These are phyloP conservation scores for Acer campestre DNA, from an alignment of 345 rosid species.

Conservation along the genomic window DNA sequence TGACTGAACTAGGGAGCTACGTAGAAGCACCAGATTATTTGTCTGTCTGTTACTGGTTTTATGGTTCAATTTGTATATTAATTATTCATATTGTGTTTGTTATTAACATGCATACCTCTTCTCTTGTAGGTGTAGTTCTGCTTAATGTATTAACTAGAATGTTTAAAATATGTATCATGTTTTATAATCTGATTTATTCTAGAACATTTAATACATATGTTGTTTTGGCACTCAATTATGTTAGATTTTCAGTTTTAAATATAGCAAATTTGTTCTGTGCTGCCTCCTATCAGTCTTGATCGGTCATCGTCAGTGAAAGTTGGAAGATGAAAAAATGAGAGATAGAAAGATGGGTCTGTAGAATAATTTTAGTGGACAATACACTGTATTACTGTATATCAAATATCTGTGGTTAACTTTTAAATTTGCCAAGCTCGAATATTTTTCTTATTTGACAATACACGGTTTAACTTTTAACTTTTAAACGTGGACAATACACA, in stretches of 20 bases:
- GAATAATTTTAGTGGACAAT: constrained; percentile 1
- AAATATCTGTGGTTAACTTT: constrained; percentile 16
- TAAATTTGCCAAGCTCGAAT: too few relatives aligned
- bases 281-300: not conserved
- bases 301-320: not conserved
- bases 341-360: constrained; percentile 8
- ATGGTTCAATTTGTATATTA: constrained; percentile 42
- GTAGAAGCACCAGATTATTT: constrained; percentile 27
- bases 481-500: too few relatives aligned
- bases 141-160: constrained; percentile 23
- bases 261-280: not conserved
- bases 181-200: constrained; percentile 22
- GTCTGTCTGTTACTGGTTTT: constrained; percentile 25
- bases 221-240: constrained; percentile 7
- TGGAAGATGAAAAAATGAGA: constrained; percentile 3
- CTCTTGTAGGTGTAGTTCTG: constrained; percentile 24
- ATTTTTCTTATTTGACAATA: too few relatives aligned
- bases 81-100: constrained; percentile 25
- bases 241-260: not conserved
- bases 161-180: constrained; percentile 21
- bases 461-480: too few relatives aligned
- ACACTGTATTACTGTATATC: constrained; percentile 4
- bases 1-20: constrained; percentile 42
- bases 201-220: constrained; percentile 13
- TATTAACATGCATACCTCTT: constrained; percentile 25